Evolutionary conservation across 768 basidiomycete genomes (phyloP).

Genomic region (Panus rudis): DNA sequence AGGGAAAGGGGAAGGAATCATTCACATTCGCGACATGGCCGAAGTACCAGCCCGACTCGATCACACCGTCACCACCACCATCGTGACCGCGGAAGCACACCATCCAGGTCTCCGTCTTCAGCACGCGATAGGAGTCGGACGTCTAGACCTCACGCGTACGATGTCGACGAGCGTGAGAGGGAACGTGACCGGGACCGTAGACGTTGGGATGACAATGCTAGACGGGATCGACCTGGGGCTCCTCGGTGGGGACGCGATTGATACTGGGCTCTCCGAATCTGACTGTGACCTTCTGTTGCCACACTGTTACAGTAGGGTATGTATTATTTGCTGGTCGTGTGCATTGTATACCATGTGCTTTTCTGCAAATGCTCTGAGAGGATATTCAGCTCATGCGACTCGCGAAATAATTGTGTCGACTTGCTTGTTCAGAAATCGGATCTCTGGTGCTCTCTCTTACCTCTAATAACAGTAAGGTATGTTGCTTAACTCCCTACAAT

Average conservation of each 20-base stretch:
- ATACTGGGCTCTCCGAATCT: conserved; percentile 2
- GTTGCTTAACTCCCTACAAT: too few species aligned
- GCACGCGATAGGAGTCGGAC: conserved; percentile 1
- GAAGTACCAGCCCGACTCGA: too few species aligned
- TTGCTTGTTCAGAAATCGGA: not conserved
- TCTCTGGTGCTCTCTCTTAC: not conserved
- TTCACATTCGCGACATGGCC: too few species aligned
- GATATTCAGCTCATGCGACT: not conserved
- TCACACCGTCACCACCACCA: too few species aligned
- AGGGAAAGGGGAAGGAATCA: too few species aligned
- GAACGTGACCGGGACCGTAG: conserved; percentile 41
- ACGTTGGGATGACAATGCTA: conserved; percentile 41
- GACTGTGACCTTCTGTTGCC: not conserved
- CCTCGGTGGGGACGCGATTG: conserved; percentile 21
- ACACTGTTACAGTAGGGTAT: not conserved
- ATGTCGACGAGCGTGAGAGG: conserved; percentile 25
- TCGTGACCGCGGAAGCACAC: conserved; percentile 8
- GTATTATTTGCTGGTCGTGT: too few species aligned
- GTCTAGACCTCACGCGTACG: conserved; percentile 22
- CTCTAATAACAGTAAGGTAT: not conserved
- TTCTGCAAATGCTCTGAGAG: too few species aligned
- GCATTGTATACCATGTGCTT: too few species aligned
- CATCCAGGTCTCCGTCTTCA: not conserved
- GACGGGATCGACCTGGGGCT: conserved; percentile 28
- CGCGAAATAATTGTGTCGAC: conserved; percentile 1